Base-by-base conservation (phyloP, 768 basidiomycete genomes). In the Termitomyces sp. region DNA sequence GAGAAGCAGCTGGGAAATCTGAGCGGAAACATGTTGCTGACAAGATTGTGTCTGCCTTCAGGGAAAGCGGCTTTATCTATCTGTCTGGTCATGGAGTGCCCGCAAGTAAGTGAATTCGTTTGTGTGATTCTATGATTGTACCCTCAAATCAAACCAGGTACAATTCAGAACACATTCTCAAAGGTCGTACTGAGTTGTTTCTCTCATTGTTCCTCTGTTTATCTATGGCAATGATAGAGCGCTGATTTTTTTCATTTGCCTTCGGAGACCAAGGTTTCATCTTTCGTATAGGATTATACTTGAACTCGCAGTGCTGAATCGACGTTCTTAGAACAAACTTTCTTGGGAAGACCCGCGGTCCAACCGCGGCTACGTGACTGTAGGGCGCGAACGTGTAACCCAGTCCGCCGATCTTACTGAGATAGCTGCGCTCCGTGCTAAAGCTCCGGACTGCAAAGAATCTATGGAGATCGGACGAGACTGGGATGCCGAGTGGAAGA, bases 391-490 rank as follows among this genome's bases (percentile, higher is more conserved):
- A 68, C 86, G 88, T 32, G 87, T 91, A 27, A 89, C 89, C 0
- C 87, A 88, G 57, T 85, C 86, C 23, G 73, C 78, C 31, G 82
- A 91, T 68, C 77, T 83, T 10, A 69, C 75, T 16, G 90, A 91
- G 70, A 93, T 94, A 60, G 86, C 84, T 42, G 68, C 76, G 41
- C 72, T 94, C 20, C 84, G 92, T n/a, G 74, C 72, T 54, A 84
- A 82, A 56, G 84, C 91, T 0, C 91, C 92, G 0, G 91, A 92
- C 65, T 83, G 71, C 70, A 91, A 92, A 68, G 91, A 94, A 68
- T 76, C 83, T 7, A 91, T 94, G 85, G 92, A 95, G 68, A 93
- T 95, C 42, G 91, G 93, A 29, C 79, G 88, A 23, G 91, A 95
- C 54, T 88, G 87, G 83, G 90, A 89, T 60, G 73, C 78, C 15